Base-by-base conservation (phyloP, 805 yeast genomes). In the Kodamaea hsintzibuensis region DNA sequence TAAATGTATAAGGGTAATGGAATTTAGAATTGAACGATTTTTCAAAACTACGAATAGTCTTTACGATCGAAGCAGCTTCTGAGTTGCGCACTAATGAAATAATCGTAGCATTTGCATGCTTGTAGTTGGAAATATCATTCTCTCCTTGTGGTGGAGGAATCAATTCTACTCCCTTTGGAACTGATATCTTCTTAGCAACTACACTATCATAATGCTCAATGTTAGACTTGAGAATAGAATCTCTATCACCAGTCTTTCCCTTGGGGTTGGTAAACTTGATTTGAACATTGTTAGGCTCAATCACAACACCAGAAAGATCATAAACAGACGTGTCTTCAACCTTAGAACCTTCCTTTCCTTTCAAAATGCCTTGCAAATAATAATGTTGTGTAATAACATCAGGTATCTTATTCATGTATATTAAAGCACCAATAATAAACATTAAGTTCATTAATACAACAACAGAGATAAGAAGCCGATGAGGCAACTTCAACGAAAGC, bases 1-100 rank as follows among this genome's bases (percentile, higher is more conserved):
- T 64, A 55, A 90, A 87, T 1, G 89, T 89, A 72, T 90, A 90
- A 0, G 96, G 96, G 65, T 90, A 90, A 48, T 80, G 78, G 68
- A 85, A 90, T 62, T 88, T 87, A 22, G 69, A 57, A 65, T 90
- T 90, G 73, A 89, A 90, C 1, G 72, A 77, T 22, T 66, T 65
- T 63, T 90, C 96, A 38, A 91, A 79, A 57, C 79, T 82, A 52
- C 64, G 65, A 56, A 91, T 82, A 1, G 96, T 80, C 9, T 61
- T 57, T 1, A 81, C 61, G 8, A 89, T 74, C 1, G 68, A 76
- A 0, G 60, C 59, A 16, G 79, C 63, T 61, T 90, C 96, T 6
- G 77, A 63, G 63, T 89, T 88, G 55, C 91, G 74, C n/a, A 86
- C 95, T 52, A 90, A 72, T 2, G 89, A 82, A 14, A 88, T 63